Conservation (phyloP, 331 rosid genomes). For the Malus hybrid region DNA sequence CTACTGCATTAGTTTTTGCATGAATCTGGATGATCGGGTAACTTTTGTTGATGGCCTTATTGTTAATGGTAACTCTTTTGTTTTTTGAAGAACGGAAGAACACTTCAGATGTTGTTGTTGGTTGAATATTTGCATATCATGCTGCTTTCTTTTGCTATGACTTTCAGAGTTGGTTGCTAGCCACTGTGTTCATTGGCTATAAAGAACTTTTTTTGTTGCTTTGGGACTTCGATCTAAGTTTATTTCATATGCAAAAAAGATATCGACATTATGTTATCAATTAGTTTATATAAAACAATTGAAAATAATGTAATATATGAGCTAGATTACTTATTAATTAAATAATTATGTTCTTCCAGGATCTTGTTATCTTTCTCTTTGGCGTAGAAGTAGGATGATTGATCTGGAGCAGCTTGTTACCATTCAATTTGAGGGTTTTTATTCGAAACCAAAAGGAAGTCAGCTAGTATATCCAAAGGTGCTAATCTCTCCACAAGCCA, state of each 20-base stretch:
- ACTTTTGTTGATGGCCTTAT: background rate
- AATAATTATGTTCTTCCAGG: slow-evolving; percentile 30
- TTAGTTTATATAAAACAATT: background rate
- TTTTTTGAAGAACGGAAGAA: background rate
- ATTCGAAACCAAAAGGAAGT: slow-evolving; percentile 60
- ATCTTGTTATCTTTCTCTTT: slow-evolving; percentile 66
- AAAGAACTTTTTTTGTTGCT: no score
- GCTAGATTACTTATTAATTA: background rate
- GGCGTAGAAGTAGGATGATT: slow-evolving; percentile 45
- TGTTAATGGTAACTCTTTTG: background rate
- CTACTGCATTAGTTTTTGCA: background rate
- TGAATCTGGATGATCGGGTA: background rate
- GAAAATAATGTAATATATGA: background rate
- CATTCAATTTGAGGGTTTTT: slow-evolving; percentile 64
- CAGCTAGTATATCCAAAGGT: slow-evolving; percentile 69
- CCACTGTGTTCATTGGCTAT: no score
- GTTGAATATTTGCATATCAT: background rate
- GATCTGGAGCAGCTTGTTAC: slow-evolving; percentile 58
- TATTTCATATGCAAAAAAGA: background rate
- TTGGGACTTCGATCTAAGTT: no score
- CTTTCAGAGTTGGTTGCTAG: background rate
- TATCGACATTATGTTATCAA: background rate
- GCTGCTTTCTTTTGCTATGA: background rate
- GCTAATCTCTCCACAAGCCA: slow-evolving; percentile 73
- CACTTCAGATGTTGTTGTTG: background rate